A percentile compares a stretch with the other conserved stretches of the same genome.
Conservation (phyloP, 768 basidiomycete genomes). For the Agaricus subrufescens region DNA sequence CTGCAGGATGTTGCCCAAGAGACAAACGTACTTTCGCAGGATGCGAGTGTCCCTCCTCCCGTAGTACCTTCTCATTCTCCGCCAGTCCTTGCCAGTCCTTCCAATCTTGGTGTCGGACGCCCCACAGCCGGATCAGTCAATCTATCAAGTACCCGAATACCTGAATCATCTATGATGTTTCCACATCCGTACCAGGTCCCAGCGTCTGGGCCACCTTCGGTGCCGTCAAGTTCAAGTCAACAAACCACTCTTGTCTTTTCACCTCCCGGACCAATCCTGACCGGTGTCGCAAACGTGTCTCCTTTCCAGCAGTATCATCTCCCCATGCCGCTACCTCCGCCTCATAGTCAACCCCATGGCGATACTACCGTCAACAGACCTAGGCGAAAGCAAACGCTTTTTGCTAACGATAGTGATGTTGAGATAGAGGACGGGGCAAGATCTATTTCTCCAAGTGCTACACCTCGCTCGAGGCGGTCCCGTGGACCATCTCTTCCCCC, state of each 20-base stretch:
- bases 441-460: constrained; percentile 23
- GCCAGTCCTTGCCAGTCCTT: background rate
- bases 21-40: background rate
- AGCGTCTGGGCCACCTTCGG: background rate
- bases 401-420: constrained; percentile 12
- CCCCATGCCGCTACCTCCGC: background rate
- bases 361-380: background rate
- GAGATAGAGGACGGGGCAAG: constrained; percentile 12
- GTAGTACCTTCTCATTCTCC: background rate
- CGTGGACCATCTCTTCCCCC: constrained; percentile 48
- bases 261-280: background rate
- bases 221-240: constrained; percentile 1
- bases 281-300: background rate
- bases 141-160: background rate
- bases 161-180: background rate
- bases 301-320: background rate
- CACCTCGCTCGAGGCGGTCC: constrained; percentile 31
- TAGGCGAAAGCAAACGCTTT: constrained; percentile 17
- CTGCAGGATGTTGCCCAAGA: background rate
- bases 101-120: constrained; percentile 1
- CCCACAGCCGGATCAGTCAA: background rate
- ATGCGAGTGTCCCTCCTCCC: background rate
- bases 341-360: background rate
- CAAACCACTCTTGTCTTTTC: constrained; percentile 2
- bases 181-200: background rate